These are phyloP conservation scores for Dioszegia hungarica DNA, from an alignment of 768 basidiomycete species.

Conservation along the genomic window DNA sequence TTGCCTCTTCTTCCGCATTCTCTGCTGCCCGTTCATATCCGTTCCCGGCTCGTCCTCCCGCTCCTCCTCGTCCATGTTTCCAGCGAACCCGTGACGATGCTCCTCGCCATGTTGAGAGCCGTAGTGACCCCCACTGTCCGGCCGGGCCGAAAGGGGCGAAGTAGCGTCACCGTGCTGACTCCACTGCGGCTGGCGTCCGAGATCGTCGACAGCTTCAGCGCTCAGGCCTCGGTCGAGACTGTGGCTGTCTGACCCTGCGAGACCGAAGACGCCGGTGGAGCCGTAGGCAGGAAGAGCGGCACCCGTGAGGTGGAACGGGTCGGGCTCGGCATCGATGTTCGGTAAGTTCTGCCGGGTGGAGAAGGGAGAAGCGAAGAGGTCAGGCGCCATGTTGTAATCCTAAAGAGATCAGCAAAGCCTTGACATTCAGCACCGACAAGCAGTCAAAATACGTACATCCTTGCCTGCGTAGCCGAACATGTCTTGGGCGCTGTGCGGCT, in stretches of 20 bases:
- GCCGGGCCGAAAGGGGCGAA: too few relatives aligned
- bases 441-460: background rate
- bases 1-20: conserved; percentile 35
- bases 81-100: background rate
- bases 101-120: too few relatives aligned
- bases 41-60: background rate
- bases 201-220: too few relatives aligned
- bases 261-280: background rate
- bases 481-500: background rate
- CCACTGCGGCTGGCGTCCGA: too few relatives aligned
- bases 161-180: too few relatives aligned
- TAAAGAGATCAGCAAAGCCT: too few relatives aligned
- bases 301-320: background rate
- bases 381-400: too few relatives aligned
- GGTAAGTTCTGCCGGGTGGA: background rate
- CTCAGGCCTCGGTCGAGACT: too few relatives aligned
- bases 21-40: background rate
- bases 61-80: background rate
- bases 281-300: background rate
- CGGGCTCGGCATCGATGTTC: background rate
- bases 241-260: background rate
- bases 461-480: background rate
- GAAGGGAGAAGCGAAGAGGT: background rate
- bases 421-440: background rate
- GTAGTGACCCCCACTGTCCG: too few relatives aligned